Base-by-base conservation (phyloP, 768 basidiomycete species). In the Serendipita sp. region DNA sequence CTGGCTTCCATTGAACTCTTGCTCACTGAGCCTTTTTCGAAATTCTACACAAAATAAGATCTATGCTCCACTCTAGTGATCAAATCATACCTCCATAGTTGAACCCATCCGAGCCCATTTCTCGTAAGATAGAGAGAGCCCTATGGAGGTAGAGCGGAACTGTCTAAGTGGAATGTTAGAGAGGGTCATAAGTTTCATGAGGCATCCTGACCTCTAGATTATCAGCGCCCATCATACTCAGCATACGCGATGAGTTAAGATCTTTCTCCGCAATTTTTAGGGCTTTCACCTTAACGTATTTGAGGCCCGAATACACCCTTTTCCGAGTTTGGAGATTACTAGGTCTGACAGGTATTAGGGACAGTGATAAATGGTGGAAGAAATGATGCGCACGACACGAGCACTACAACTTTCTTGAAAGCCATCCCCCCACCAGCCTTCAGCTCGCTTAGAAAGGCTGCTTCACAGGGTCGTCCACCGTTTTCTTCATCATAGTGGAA, bases 171-270 rank as follows among this genome's bases (percentile, higher is more conserved):
- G 23, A 23, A 23, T 23, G 23, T 13, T 18, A 32, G 18, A 2
- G 30, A 44, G 44, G 4, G 32, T 15, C 23, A 23, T 23, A 23
- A 23, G 23, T 23, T 23, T 23, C 23, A 23, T 23, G 23, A 23
- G 23, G 23, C 38, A 64, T 5, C 5, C 15, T 3, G 3, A 52
- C 18, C 28, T 70, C 3, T 62, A 18, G 44, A 67, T 69, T 65
- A 16, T 69, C 81, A 0, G 87, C 76, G 0, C 85, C 82, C 87
- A 88, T 88, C 82, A 88, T 84, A 0, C 85, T 85, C 36, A 88
- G 68, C 65, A 88, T 83, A 0, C 86, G 84, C 16, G 82, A 74
- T 0, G 84, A 83, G 70, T 88, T 86, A 0, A 88, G 76, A 65
- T 89, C 87, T 3, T 77, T 73, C 66, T 83, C 80, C 2, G 76